Evolutionary conservation across 2,329 filamentous ascomycete species (phyloP), one percentile per base, ranked within the genome.

Genomic region (Aspergillus sp.): DNA sequence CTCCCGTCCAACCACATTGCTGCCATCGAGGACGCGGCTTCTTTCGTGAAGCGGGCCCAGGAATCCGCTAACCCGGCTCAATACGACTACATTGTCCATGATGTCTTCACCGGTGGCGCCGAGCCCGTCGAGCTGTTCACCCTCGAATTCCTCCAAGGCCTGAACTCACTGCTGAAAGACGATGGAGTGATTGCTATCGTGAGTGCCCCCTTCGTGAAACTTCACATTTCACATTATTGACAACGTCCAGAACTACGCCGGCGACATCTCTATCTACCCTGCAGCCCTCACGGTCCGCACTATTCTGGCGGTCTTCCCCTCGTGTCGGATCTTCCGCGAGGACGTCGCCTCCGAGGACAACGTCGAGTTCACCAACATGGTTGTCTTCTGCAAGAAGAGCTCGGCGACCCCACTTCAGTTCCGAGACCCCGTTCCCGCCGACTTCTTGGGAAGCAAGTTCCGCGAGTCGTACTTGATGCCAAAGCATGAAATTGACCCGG

Each of bases 101-200:
- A 99, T 62, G 94, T 99, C 20, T 99, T 99, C 70, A 99, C 94
- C 0, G 94, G 94, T 20, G 94, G 94, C 48, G 92, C 91, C 0
- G 94, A 97, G 70, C 94, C 94, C 0, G 84, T 92, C 2, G 79
- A 86, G 7, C 82, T 99, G 7, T 99, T 99, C 73, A 97, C 92
- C 0, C 71, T 85, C 4, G 87, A 94, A 61, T 97, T 99, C 64
- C 74, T 99, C 41, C 72, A 81, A 48, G 84, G 87, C 4, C 77
- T 99, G 1, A 76, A 83, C 58, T 70, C 79, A 4, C 80, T 97
- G 6, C 78, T 99, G 43, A 88, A 84, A 57, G 82, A 86, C 0
- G 82, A 89, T 47, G 94, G 94, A 40, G 86, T 89, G 13, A 87
- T 96, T 63, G 93, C 92, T 5, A 94, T 99, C 69, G 88, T 91